Evolutionary conservation across 83 land plant species (phyloP), one percentile per base, ranked within the genome.

Genomic region (Diphasiastrum complanatum): DNA sequence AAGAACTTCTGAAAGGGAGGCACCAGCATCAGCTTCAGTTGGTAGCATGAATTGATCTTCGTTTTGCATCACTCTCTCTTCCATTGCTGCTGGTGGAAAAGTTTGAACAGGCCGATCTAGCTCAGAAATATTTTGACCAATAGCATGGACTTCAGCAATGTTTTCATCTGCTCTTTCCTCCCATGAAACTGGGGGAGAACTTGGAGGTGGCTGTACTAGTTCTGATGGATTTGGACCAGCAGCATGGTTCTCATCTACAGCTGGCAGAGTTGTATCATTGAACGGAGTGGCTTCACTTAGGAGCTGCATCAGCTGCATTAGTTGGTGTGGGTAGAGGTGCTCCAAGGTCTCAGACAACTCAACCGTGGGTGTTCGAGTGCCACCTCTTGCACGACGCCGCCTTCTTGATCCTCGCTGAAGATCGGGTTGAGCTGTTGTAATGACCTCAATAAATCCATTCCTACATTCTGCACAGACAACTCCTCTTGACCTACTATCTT

Each of bases 401-500:
- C 14, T 33, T 14, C 18, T 14, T 41, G n/a, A n/a, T n/a, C n/a
- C 60, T 11, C 45, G 60, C 37, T 16, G 72, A 47, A 3, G 63
- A 14, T 14, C 55, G 25, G 16, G 29, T 3, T 66, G 40, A 35
- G 71, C 20, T 26, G 69, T 46, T 38, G 67, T 36, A 49, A 65
- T 53, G 8, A 51, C 25, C 45, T 74, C 81, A 12, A 74, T 76
- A 61, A 78, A 74, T 6, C 81, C 78, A 61, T 38, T 29, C 36
- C 66, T 66, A 63, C 81, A 78, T 1, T 74, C 78, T 12, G 37
- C 27, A 57, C 81, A 78, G 33, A 78, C 47, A 33, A 78, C 48
- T 47, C 54, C 69, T 1, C 69, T 50, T 12, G 16, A 52, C 8
- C 43, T 33, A 30, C 49, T 29, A 51, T 64, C 47, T 31, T 73